These are phyloP conservation scores for Colletotrichum tanaceti DNA, from an alignment of 2,329 filamentous ascomycete species.

Conservation along the genomic window DNA sequence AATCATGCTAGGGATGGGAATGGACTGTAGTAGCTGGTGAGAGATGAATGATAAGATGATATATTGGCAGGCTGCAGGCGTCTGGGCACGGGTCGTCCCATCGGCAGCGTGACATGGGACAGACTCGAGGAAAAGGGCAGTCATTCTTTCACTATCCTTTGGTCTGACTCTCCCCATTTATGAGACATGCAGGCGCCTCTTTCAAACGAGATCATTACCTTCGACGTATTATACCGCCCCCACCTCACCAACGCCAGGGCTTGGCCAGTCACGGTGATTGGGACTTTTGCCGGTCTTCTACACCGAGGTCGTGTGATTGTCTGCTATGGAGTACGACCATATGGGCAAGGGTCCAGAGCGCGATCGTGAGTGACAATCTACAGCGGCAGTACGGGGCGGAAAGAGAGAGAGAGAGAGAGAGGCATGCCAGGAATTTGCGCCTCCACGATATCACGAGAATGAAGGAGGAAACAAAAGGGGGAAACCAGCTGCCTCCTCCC, in stretches of 20 bases:
- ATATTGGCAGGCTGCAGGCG: background rate
- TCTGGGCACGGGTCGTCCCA: background rate
- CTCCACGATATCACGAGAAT: slow-evolving; percentile 27
- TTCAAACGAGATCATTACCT: background rate
- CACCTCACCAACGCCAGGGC: too few species aligned
- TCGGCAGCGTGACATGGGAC: background rate
- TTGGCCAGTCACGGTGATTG: background rate
- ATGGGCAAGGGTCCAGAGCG: slow-evolving; percentile 15
- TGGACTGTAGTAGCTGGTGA: background rate
- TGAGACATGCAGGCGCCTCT: slow-evolving; percentile 15
- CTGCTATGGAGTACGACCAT: slow-evolving; percentile 32
- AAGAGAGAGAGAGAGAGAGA: background rate
- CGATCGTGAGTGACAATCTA: too few species aligned
- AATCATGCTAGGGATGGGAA: background rate
- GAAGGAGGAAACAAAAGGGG: slow-evolving; percentile 8
- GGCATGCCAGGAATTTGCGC: slow-evolving; percentile 14
- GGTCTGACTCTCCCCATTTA: background rate
- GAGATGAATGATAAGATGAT: background rate
- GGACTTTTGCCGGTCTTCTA: background rate
- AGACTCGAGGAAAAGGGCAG: background rate
- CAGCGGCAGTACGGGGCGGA: background rate
- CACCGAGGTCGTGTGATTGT: slow-evolving; percentile 30
- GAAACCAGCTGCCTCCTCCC: background rate
- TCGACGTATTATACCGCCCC: background rate
- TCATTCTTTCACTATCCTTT: background rate